Percentiles rank a stretch among this genome's conserved stretches.
phyloP scores from a whole-genome alignment of 768 basidiomycete genomes.

The Megacollybia marginata region DNA sequence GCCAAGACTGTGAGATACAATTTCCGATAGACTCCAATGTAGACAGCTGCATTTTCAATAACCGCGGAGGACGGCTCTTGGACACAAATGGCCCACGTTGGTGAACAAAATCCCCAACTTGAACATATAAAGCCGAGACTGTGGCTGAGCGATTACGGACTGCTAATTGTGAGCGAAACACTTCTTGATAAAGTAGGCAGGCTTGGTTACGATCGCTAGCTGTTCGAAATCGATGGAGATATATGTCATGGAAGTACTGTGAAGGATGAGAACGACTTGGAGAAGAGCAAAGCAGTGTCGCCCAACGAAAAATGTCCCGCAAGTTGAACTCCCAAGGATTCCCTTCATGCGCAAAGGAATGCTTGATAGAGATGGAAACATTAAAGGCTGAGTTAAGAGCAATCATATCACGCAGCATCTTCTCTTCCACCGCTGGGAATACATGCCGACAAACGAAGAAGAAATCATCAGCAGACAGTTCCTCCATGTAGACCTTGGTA shows the following conservation, averaged over 20 bases:
- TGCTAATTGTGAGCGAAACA: slow-evolving; percentile 29
- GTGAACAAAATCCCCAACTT: slow-evolving; percentile 57
- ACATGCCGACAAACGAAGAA: slow-evolving; percentile 69
- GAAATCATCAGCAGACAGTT: slow-evolving; percentile 73
- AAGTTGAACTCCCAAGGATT: slow-evolving; percentile 98
- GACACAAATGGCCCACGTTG: slow-evolving; percentile 28
- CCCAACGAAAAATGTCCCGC: slow-evolving; percentile 90
- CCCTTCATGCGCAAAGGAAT: slow-evolving; percentile 70
- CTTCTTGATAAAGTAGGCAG: slow-evolving; percentile 41
- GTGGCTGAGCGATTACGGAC: slow-evolving; percentile 26
- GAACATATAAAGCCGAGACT: slow-evolving; percentile 42
- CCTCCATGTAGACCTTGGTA: slow-evolving; percentile 93
- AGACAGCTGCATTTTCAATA: slow-evolving; percentile 57
- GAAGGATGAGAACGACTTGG: slow-evolving; percentile 38
- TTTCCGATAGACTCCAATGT: slow-evolving; percentile 70
- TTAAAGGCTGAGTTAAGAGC: slow-evolving; percentile 69
- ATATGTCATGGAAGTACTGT: slow-evolving; percentile 63
- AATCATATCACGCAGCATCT: slow-evolving; percentile 68
- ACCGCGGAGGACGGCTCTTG: slow-evolving; percentile 32
- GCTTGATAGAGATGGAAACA: slow-evolving; percentile 54
- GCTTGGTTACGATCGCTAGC: slow-evolving; percentile 54
- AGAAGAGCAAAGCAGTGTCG: slow-evolving; percentile 39
- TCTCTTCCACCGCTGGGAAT: slow-evolving; percentile 52
- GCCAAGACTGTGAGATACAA: slow-evolving; percentile 72
- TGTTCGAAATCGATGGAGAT: slow-evolving; percentile 82